Conservation (phyloP, 495 filamentous ascomycete species). For the Penicillium psychrofluorescens region DNA sequence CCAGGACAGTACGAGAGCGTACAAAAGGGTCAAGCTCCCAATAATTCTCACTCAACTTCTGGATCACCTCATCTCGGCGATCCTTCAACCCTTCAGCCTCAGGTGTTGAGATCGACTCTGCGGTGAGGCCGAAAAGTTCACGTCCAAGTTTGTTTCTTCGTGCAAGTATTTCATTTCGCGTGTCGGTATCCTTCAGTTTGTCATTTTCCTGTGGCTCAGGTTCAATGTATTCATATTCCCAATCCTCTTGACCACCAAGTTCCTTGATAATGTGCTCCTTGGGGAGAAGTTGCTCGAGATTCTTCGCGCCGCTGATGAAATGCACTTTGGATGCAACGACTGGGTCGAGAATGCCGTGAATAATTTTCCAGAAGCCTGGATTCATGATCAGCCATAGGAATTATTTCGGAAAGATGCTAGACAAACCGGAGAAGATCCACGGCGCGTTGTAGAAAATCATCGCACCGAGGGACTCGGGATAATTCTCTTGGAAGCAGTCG, state of each 20-base stretch:
- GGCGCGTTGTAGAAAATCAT: conserved; percentile 91
- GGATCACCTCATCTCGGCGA: conserved; percentile 51
- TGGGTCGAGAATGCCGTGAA: conserved; percentile 87
- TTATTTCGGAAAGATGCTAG: background rate
- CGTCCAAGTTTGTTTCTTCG: conserved; percentile 53
- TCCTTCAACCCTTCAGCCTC: conserved; percentile 32
- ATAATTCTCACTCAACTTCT: conserved; percentile 64
- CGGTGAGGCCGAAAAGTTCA: conserved; percentile 58
- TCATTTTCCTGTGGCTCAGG: conserved; percentile 65
- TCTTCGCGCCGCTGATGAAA: conserved; percentile 71
- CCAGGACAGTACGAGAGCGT: conserved; percentile 60
- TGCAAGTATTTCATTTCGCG: conserved; percentile 46
- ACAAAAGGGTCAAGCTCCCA: conserved; percentile 74
- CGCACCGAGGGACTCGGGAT: conserved; percentile 79
- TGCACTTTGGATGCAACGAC: conserved; percentile 90
- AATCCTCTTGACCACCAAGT: conserved; percentile 79
- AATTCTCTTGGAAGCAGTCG: conserved; percentile 93
- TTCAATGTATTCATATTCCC: conserved; percentile 73
- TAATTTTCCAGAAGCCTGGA: conserved; percentile 72
- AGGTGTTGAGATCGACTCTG: conserved; percentile 51
- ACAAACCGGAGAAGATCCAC: conserved; percentile 79
- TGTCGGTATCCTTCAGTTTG: conserved; percentile 53
- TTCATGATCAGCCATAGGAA: background rate
- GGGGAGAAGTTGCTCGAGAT: conserved; percentile 67
- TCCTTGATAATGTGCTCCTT: conserved; percentile 61